Evolutionary conservation across 1,139 yeast genomes (phyloP).

Genomic region (Yarrowia galli): DNA sequence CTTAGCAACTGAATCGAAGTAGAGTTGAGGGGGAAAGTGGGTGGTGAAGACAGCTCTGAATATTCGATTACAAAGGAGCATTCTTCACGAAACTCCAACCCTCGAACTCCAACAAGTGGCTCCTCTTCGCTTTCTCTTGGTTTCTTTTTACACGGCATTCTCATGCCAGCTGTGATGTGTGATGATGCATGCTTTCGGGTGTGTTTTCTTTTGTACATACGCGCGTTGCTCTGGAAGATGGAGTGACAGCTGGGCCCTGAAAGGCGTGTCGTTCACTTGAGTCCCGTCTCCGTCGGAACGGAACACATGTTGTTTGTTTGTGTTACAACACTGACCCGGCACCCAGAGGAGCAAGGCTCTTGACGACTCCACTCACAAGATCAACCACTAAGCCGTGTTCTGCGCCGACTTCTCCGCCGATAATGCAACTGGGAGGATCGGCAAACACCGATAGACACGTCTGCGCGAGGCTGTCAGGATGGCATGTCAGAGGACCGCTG

Average conservation of each 20-base stretch:
- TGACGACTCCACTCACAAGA: background rate
- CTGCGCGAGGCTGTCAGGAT: constrained; percentile 4
- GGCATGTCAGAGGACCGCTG: background rate
- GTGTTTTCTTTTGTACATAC: background rate
- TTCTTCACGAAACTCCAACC: no score
- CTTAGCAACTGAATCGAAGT: no score
- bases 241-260: background rate
- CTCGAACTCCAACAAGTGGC: background rate
- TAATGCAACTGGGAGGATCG: constrained; percentile 20
- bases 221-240: background rate
- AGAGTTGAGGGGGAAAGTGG: no score
- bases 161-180: background rate
- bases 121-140: background rate
- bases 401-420: constrained; percentile 6
- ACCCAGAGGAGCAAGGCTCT: background rate
- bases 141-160: background rate
- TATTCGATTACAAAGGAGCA: no score
- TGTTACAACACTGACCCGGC: background rate
- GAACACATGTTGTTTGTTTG: no score
- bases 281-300: no score
- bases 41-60: no score
- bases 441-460: background rate
- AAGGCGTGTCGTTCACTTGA: background rate
- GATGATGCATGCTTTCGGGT: background rate
- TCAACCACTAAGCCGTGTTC: background rate